phyloP scores from a whole-genome alignment of 2,329 filamentous ascomycete genomes.

The Cladosporium cucumerinum region DNA sequence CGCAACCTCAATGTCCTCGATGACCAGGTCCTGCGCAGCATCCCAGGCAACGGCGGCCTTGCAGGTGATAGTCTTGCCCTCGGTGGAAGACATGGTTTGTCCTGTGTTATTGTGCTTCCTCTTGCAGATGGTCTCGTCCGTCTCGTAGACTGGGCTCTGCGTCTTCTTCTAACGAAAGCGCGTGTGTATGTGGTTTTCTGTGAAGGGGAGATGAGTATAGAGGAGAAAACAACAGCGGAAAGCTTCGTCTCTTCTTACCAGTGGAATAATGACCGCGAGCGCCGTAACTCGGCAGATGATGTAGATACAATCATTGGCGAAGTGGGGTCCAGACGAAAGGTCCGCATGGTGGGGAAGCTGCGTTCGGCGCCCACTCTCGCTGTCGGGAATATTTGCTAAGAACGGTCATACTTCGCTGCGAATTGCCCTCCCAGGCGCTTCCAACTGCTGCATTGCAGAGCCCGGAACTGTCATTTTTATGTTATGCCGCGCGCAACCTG shows the following conservation, averaged over 20 bases:
- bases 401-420: slow-evolving; percentile 13
- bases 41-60: slow-evolving; percentile 92
- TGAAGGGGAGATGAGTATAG: not conserved
- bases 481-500: not conserved
- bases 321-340: slow-evolving; percentile 12
- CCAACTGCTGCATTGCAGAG: not conserved
- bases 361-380: not conserved
- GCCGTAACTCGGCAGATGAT: slow-evolving; percentile 14
- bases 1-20: slow-evolving; percentile 90
- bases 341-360: slow-evolving; percentile 9
- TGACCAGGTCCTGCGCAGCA: slow-evolving; percentile 79
- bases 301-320: slow-evolving; percentile 11
- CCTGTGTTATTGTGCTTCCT: slow-evolving; percentile 12
- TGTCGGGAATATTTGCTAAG: slow-evolving; percentile 11
- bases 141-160: not conserved
- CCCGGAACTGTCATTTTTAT: not conserved
- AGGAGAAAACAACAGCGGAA: not conserved
- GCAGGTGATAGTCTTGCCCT: slow-evolving; percentile 85
- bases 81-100: slow-evolving; percentile 33
- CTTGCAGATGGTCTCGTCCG: slow-evolving; percentile 4
- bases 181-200: not conserved
- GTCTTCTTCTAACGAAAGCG: not conserved
- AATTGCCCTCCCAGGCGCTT: slow-evolving; percentile 11
- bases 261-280: not conserved
- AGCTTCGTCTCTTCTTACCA: slow-evolving; percentile 3